Percentiles rank a stretch among this genome's conserved stretches.
phyloP scores from a whole-genome alignment of 1,139 yeast species.

The Pichia kudriavzevii region DNA sequence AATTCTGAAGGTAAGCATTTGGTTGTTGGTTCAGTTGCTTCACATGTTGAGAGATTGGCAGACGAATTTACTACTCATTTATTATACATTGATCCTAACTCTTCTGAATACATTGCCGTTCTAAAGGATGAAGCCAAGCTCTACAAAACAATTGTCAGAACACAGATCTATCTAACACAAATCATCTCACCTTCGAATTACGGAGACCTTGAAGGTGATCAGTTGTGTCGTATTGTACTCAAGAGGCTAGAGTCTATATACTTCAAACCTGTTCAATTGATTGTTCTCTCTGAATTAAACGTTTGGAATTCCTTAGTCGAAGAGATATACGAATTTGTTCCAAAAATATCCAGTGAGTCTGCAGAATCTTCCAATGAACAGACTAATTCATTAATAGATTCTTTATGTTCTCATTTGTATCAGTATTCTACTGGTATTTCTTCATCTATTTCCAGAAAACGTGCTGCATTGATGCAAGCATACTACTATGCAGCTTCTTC shows the following conservation, averaged over 20 bases:
- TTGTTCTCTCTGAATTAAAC: conserved; percentile 56
- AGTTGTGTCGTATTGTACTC: conserved; percentile 66
- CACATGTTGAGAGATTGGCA: conserved; percentile 87
- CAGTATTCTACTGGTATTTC: conserved; percentile 44
- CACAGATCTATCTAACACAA: conserved; percentile 77
- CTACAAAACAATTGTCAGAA: conserved; percentile 71
- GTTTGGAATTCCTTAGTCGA: conserved; percentile 52
- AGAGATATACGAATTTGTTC: conserved; percentile 22
- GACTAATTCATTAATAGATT: conserved; percentile 52
- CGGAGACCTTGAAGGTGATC: conserved; percentile 41
- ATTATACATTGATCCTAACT: conserved; percentile 88
- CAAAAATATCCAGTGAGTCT: conserved; percentile 28
- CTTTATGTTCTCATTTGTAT: conserved; percentile 58
- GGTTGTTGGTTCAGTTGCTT: conserved; percentile 76
- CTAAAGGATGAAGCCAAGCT: conserved; percentile 78
- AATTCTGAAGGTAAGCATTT: conserved; percentile 60
- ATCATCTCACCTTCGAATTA: conserved; percentile 42
- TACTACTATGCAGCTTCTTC: conserved; percentile 89
- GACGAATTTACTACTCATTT: conserved; percentile 89
- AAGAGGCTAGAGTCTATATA: conserved; percentile 90
- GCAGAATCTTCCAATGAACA: conserved; percentile 30
- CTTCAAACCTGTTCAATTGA: conserved; percentile 80
- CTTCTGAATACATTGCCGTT: conserved; percentile 87
- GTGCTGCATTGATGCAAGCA: conserved; percentile 77
- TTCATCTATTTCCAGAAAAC: conserved; percentile 57